Evolutionary conservation across 352 stramenopile genomes (phyloP).

Genomic region (Pythium dissotocum): DNA sequence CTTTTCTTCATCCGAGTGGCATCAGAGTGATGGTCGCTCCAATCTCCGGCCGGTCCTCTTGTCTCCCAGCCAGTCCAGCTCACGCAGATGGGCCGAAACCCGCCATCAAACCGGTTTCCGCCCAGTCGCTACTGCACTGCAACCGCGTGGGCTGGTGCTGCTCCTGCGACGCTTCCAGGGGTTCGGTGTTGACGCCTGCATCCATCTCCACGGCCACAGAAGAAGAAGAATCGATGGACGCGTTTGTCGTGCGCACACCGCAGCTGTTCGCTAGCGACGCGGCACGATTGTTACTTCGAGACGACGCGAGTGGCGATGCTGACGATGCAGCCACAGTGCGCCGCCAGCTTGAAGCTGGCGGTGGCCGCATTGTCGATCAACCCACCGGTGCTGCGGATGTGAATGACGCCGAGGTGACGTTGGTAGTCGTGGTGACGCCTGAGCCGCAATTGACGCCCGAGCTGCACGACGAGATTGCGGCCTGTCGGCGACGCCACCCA

Average conservation of each 20-base stretch:
- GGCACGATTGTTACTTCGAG: conserved; percentile 21
- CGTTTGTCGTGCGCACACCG: conserved; percentile 44
- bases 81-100: not conserved
- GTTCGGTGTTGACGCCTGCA: conserved; percentile 2
- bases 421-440: conserved; percentile 14
- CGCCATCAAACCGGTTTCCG: conserved; percentile 1
- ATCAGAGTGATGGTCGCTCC: not conserved
- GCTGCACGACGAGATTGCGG: conserved; percentile 7
- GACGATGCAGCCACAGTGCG: not conserved
- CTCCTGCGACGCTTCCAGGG: not conserved
- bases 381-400: not conserved
- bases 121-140: conserved; percentile 1
- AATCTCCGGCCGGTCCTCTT: not conserved
- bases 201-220: conserved; percentile 2
- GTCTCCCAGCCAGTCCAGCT: not conserved
- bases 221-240: conserved; percentile 45
- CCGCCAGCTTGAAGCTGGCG: conserved; percentile 2
- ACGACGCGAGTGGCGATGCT: not conserved
- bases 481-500: conserved; percentile 5
- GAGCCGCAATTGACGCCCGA: not conserved
- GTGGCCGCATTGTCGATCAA: not conserved
- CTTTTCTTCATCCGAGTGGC: conserved; percentile 5
- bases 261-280: conserved; percentile 38
- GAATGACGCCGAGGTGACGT: conserved; percentile 6
- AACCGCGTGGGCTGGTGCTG: not conserved